Conservation (phyloP, 148 eudicot species). For the Camellia lanceoleosa region DNA sequence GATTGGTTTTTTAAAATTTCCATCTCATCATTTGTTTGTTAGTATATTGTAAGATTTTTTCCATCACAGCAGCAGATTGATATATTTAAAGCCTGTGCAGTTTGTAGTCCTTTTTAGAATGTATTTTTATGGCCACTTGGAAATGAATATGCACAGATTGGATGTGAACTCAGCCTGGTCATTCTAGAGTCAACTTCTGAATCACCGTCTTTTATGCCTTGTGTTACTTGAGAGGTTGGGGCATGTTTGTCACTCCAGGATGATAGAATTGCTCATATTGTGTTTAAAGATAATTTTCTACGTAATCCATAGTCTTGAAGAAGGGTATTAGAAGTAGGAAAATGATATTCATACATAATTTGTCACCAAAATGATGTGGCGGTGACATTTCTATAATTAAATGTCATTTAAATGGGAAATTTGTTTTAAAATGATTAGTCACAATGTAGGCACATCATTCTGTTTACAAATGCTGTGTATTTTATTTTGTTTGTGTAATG, state of each 20-base stretch:
- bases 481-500: too few relatives aligned
- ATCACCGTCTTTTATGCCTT: background rate
- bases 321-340: background rate
- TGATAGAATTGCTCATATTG: background rate
- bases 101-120: background rate
- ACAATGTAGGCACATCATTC: too few relatives aligned
- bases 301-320: background rate
- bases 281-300: background rate
- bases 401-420: too few relatives aligned
- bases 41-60: background rate
- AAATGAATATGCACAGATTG: background rate
- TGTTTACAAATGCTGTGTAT: too few relatives aligned
- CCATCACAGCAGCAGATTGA: background rate
- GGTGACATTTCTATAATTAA: too few relatives aligned
- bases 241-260: background rate
- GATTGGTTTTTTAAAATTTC: conserved; percentile 17
- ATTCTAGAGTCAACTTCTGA: background rate
- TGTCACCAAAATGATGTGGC: too few relatives aligned
- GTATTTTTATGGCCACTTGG: background rate
- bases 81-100: background rate
- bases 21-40: background rate
- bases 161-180: background rate
- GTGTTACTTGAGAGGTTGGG: background rate
- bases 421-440: too few relatives aligned
- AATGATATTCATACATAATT: too few relatives aligned